Evolutionary conservation across 2,329 filamentous ascomycete species (phyloP).

Genomic region (Scedosporium minutisporum): DNA sequence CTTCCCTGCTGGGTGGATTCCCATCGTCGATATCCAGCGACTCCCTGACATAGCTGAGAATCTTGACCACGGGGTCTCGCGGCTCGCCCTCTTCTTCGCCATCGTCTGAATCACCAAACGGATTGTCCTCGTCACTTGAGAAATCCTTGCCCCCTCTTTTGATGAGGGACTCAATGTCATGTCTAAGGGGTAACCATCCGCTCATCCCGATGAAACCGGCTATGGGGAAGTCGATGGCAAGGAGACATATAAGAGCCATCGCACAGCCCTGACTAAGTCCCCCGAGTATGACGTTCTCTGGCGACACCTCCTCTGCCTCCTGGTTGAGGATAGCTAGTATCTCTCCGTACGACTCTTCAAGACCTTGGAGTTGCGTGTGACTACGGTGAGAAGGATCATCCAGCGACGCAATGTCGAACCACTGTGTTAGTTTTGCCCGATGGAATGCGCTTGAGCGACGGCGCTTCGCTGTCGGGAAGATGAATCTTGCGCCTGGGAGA

Average conservation of each 20-base stretch:
- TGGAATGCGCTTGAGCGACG: conserved; percentile 33
- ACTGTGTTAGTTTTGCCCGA: conserved; percentile 34
- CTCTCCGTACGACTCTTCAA: conserved; percentile 29
- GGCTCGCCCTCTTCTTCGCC: conserved; percentile 6
- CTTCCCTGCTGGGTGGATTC: not conserved
- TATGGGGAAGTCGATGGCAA: conserved; percentile 25
- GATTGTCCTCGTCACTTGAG: conserved; percentile 11
- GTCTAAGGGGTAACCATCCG: conserved; percentile 32
- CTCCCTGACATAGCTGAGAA: not conserved
- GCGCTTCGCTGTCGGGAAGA: conserved; percentile 40
- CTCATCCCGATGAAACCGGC: conserved; percentile 38
- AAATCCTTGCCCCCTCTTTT: conserved; percentile 8
- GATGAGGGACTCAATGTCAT: conserved; percentile 20
- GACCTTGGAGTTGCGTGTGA: conserved; percentile 32
- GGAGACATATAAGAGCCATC: conserved; percentile 28
- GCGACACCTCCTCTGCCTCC: conserved; percentile 21
- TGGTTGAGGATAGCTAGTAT: conserved; percentile 22
- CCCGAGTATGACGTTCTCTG: conserved; percentile 34
- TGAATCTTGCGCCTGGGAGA: conserved; percentile 30
- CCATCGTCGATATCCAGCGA: not conserved
- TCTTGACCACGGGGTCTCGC: not conserved
- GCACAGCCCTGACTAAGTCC: conserved; percentile 47
- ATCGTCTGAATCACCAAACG: conserved; percentile 11
- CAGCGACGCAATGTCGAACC: conserved; percentile 39
- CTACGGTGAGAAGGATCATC: conserved; percentile 27